Conservation (phyloP, 2,329 filamentous ascomycete genomes). For the Aspergillus cejpii region DNA sequence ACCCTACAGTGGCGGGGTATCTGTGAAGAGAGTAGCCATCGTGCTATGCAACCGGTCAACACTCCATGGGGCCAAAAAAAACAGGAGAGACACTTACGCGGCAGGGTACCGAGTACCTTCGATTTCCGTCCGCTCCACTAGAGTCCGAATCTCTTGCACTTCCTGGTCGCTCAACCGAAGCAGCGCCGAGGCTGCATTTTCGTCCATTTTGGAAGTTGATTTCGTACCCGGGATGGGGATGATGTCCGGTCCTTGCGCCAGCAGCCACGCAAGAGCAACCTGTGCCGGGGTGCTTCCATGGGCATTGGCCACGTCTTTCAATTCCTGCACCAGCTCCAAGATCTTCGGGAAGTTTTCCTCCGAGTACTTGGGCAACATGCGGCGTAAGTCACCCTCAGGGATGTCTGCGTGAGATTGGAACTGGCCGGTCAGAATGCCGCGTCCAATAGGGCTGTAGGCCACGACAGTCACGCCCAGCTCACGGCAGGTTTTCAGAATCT, state of each 20-base stretch:
- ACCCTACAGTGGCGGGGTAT: slow-evolving; percentile 7
- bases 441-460: slow-evolving; percentile 54
- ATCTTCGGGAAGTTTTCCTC: slow-evolving; percentile 51
- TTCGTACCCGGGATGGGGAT: slow-evolving; percentile 28
- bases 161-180: slow-evolving; percentile 19
- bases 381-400: slow-evolving; percentile 44
- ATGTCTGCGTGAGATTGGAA: slow-evolving; percentile 46
- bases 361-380: slow-evolving; percentile 43
- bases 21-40: slow-evolving; percentile 1
- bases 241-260: slow-evolving; percentile 47
- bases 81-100: neutral
- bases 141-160: slow-evolving; percentile 13
- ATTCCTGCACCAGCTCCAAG: slow-evolving; percentile 45
- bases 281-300: slow-evolving; percentile 54
- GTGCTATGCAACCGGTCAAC: slow-evolving; percentile 5
- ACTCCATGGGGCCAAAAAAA: neutral
- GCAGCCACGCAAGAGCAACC: slow-evolving; percentile 57
- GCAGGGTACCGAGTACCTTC: neutral
- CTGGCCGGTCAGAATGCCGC: slow-evolving; percentile 51
- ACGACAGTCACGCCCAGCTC: slow-evolving; percentile 54
- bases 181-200: slow-evolving; percentile 14
- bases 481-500: slow-evolving; percentile 49
- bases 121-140: slow-evolving; percentile 16
- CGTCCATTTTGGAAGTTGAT: slow-evolving; percentile 17
- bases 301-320: slow-evolving; percentile 46